Base-by-base conservation (phyloP, 371 early-diverging fungal species). In the Mortierella sp. region DNA sequence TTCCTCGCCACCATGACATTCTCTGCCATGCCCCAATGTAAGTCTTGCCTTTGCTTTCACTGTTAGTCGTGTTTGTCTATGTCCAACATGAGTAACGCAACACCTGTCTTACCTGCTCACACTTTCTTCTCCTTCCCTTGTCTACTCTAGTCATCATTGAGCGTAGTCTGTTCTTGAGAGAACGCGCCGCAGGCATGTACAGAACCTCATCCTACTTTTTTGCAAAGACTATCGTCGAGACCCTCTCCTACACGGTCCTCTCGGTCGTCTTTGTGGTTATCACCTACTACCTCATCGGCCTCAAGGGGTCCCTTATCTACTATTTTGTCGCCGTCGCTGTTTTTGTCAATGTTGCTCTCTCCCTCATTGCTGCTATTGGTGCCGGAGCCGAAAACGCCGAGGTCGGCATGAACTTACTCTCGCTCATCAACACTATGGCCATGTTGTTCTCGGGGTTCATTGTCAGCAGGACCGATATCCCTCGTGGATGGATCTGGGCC, bases 141-240 rank as follows among this genome's bases (percentile, higher is more conserved):
- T 50, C 28, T 19, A 44, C 42, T 3, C 42, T 70, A 85, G 85
- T 85, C 70, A 85, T 85, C 45, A 82, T 81, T n/a, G 85, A 85
- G 70, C 65, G 85, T 19, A 82, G 85, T 54, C 57, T 85, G 45
- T 85, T 85, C 79, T 57, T 85, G 74, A 52, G 85, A 60, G 85
- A 85, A 65, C 79, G 85, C 8, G 85, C 82, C 16, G 85, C 85
- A 16, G 85, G 85, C 19, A 85, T 85, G 85, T 85, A 85, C 72
- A 70, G 85, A 34, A 85, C 85, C 44, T 76, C 82, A 8, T 76
- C 85, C 24, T 85, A 85, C 72, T 85, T 85, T 31, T 38, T 79
- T 19, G 82, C 85, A 72, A 85, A 85, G 85, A 85, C 85, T n/a
- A 79, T 85, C 47, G 82, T 85, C 52, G 85, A 85, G 75, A 85